phyloP scores from a whole-genome alignment of 2,329 filamentous ascomycete species.

The Bisporella sp. region DNA sequence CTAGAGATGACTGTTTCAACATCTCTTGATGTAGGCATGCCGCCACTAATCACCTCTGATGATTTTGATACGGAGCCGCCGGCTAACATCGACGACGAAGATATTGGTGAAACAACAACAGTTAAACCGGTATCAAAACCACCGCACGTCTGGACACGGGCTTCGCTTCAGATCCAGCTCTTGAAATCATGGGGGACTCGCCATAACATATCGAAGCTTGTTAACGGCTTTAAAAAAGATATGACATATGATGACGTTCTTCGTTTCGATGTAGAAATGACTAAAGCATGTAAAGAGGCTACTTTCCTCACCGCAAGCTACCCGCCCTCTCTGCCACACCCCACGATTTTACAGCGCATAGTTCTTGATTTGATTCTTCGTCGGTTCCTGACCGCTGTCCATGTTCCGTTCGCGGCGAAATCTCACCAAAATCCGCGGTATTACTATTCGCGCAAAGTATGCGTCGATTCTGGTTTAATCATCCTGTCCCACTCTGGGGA shows the following conservation, averaged over 20 bases:
- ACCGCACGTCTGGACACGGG: slow-evolving; percentile 34
- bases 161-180: slow-evolving; percentile 41
- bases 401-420: slow-evolving; percentile 37
- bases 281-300: slow-evolving; percentile 8
- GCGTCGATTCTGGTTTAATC: slow-evolving; percentile 33
- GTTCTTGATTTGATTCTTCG: slow-evolving; percentile 43
- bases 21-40: slow-evolving; percentile 42
- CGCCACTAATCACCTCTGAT: slow-evolving; percentile 37
- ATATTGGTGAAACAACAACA: slow-evolving; percentile 33
- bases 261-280: slow-evolving; percentile 38
- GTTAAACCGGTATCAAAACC: slow-evolving; percentile 15
- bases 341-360: slow-evolving; percentile 29
- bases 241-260: slow-evolving; percentile 40
- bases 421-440: slow-evolving; percentile 36
- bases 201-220: slow-evolving; percentile 35
- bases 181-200: slow-evolving; percentile 37
- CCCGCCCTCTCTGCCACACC: background rate
- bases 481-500: slow-evolving; percentile 1
- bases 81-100: slow-evolving; percentile 42
- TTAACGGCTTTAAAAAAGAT: slow-evolving; percentile 38
- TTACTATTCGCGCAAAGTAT: slow-evolving; percentile 39
- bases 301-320: background rate
- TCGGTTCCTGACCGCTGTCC: slow-evolving; percentile 46
- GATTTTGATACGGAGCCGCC: slow-evolving; percentile 45
- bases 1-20: slow-evolving; percentile 39